Evolutionary conservation across 495 filamentous ascomycete genomes (phyloP).

Genomic region (Antarctomyces pellizariae): DNA sequence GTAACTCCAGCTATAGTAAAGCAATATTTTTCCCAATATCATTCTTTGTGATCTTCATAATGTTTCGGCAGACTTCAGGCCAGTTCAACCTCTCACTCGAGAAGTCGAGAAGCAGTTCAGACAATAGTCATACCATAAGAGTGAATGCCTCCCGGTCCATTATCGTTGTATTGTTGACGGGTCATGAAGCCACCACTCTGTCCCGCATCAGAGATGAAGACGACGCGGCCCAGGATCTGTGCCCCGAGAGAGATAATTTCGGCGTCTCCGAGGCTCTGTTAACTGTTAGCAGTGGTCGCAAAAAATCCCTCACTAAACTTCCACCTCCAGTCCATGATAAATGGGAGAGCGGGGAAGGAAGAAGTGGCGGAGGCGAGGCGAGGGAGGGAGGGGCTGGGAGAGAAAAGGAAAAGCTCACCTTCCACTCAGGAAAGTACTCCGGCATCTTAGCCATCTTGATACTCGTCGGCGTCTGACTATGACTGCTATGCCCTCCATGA

Average conservation of each 20-base stretch:
- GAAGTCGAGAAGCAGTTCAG: conserved; percentile 4
- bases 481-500: conserved; percentile 31
- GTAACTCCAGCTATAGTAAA: no score
- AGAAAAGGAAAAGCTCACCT: conserved; percentile 52
- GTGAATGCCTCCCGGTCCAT: conserved; percentile 47
- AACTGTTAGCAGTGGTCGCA: conserved; percentile 10
- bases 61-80: no score
- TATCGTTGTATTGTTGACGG: conserved; percentile 55
- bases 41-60: no score
- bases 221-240: conserved; percentile 20
- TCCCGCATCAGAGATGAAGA: conserved; percentile 42
- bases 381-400: no score
- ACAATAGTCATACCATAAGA: conserved; percentile 3
- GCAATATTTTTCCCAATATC: no score
- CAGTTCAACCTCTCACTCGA: conserved; percentile 1
- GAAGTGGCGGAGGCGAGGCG: conserved; percentile 18
- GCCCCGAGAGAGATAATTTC: conserved; percentile 53
- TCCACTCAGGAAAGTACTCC: conserved; percentile 86
- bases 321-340: conserved; percentile 7
- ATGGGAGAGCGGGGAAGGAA: no score
- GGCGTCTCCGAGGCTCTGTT: no score
- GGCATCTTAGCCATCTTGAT: conserved; percentile 61
- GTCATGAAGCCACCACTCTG: conserved; percentile 48
- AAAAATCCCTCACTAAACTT: conserved; percentile 6
- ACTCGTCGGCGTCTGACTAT: conserved; percentile 71